Conservation (phyloP, 73 alveolate species). For the Tetrahymena thermophila region DNA sequence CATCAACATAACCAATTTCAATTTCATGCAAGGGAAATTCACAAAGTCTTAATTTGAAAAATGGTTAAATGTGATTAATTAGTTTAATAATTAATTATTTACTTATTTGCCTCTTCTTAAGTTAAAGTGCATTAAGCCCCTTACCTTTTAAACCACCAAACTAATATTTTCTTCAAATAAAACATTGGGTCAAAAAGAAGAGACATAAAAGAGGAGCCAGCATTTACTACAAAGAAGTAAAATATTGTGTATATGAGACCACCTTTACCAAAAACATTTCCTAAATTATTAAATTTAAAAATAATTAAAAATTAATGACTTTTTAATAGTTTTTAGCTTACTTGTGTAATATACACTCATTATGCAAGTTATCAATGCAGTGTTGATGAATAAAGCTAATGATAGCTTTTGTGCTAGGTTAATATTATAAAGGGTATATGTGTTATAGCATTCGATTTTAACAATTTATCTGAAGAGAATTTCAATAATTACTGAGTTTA, state of each 20-base stretch:
- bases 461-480: neutral
- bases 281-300: neutral
- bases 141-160: constrained; percentile 13
- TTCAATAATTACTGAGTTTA: neutral
- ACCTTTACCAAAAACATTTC: constrained; percentile 35
- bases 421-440: neutral
- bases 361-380: neutral
- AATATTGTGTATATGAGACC: constrained; percentile 36
- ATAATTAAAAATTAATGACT: neutral
- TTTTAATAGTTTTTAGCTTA: neutral
- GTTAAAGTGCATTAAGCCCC: neutral
- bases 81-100: neutral
- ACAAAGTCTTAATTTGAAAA: neutral
- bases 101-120: neutral
- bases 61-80: neutral
- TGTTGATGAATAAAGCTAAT: neutral
- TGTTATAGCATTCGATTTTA: neutral
- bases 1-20: constrained; percentile 34
- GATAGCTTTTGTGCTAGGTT: neutral
- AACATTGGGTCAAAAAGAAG: constrained; percentile 15
- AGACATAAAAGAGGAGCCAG: constrained; percentile 16
- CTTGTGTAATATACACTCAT: neutral
- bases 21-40: constrained; percentile 11
- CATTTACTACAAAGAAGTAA: constrained; percentile 27
- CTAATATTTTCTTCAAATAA: neutral